Evolutionary conservation across 2,329 filamentous ascomycete species (phyloP), one percentile per base, ranked within the genome.

Genomic region (Endoconidiophora laricicola): DNA sequence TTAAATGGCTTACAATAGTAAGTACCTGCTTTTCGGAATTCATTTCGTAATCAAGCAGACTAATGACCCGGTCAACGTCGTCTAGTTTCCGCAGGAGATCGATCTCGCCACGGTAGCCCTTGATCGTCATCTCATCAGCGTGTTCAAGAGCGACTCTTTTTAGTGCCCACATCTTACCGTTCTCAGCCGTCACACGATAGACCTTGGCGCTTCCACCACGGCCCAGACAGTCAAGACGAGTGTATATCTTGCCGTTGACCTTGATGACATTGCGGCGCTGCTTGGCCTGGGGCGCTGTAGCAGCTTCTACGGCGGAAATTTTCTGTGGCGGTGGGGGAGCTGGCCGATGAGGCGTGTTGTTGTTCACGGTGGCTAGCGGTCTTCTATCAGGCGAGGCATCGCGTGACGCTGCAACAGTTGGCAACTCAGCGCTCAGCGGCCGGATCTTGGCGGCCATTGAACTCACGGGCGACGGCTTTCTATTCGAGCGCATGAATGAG

Each of bases 151-250:
- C 86, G 22, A 98, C 91, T 45, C 86, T 76, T 67, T 98, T 98
- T 56, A 98, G 67, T 1, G 91, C 91, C 64, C 94, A 88, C 65
- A 94, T 86, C 62, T 88, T 93, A 60, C 86, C 88, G 60, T 95
- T 96, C 63, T 98, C 91, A 0, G 91, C 90, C 70, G 94, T 94
- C 33, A 98, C 91, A 43, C 87, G 81, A 64, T 94, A 98, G 1
- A 98, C 91, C 60, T 93, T 88, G 46, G 83, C 88, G 57, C 86
- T 95, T 29, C 91, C 91, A 55, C 91, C 91, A 52, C 88, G 81
- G 7, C 91, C 91, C 56, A 98, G 81, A 57, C 83, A 86, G 62
- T 94, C 88, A 55, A 96, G 76, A 44, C 90, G 76, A 20, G 87
- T 91, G 61, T 94, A 98, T 36, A 80, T 76, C 61, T 93, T 93